A percentile compares a stretch with the other conserved stretches of the same genome.
These are phyloP conservation scores for Nannizziopsis arthrosporioides DNA, from an alignment of 2,329 filamentous ascomycete genomes.

Conservation along the genomic window DNA sequence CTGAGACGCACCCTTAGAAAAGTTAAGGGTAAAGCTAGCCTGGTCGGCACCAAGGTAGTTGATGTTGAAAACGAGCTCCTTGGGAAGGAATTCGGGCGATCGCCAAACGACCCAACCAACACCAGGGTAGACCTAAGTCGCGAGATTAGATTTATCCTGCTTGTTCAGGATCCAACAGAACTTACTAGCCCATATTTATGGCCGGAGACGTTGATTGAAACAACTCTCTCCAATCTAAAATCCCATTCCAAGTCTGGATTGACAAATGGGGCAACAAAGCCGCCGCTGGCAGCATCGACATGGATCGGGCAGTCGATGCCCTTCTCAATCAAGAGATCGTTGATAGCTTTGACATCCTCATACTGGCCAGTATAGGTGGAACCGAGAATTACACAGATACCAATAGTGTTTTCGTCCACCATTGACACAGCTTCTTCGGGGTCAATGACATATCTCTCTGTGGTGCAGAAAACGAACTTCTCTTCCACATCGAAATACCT, in stretches of 20 bases:
- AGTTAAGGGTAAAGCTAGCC: slow-evolving; percentile 92
- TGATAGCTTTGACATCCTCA: slow-evolving; percentile 84
- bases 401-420: slow-evolving; percentile 64
- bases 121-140: slow-evolving; percentile 61
- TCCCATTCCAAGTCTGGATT: slow-evolving; percentile 79
- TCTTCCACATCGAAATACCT: slow-evolving; percentile 91
- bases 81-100: slow-evolving; percentile 65
- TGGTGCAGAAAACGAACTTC: slow-evolving; percentile 57
- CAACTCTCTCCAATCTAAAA: slow-evolving; percentile 76
- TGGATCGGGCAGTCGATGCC: slow-evolving; percentile 76
- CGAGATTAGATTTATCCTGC: slow-evolving; percentile 39
- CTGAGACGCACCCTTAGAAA: slow-evolving; percentile 87
- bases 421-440: slow-evolving; percentile 50
- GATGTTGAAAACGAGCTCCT: slow-evolving; percentile 97
- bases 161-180: neutral
- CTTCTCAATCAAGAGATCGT: slow-evolving; percentile 67
- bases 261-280: slow-evolving; percentile 87
- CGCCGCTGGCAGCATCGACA: slow-evolving; percentile 83
- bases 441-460: slow-evolving; percentile 52
- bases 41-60: slow-evolving; percentile 96
- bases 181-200: slow-evolving; percentile 63
- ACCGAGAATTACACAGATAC: slow-evolving; percentile 81
- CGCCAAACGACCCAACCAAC: slow-evolving; percentile 93
- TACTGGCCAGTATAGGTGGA: slow-evolving; percentile 95
- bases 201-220: slow-evolving; percentile 87